Evolutionary conservation across 2,329 filamentous ascomycete species (phyloP).

Genomic region (Verticillium klebahnii): DNA sequence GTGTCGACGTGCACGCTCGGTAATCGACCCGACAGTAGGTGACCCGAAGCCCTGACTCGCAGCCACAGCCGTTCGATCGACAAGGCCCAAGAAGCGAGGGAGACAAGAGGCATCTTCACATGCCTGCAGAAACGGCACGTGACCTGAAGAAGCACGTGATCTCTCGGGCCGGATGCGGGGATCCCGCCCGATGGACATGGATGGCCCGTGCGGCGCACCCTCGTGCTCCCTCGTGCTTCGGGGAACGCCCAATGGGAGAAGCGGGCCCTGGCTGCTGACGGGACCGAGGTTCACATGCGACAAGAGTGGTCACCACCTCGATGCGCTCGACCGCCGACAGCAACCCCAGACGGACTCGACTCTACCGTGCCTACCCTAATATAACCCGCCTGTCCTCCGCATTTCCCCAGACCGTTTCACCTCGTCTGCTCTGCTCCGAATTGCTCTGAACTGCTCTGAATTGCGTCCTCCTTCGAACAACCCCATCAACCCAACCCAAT

Average conservation of each 20-base stretch:
- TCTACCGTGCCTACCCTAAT: neutral
- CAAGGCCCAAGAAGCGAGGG: neutral
- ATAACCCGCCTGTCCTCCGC: slow-evolving; percentile 8
- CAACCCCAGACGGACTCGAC: neutral
- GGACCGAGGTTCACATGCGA: slow-evolving; percentile 15
- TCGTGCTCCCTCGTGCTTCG: neutral
- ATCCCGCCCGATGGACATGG: neutral
- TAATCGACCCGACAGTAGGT: too few relatives aligned
- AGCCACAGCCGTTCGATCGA: too few relatives aligned
- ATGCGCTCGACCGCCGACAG: neutral
- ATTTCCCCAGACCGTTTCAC: neutral
- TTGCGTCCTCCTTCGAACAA: neutral
- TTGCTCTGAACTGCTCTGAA: neutral
- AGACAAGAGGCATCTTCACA: neutral
- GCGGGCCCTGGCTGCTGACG: neutral
- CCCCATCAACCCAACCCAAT: neutral
- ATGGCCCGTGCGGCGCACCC: neutral
- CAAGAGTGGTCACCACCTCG: slow-evolving; percentile 6
- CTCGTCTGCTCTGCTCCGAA: neutral
- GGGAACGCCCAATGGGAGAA: neutral
- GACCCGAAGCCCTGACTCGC: too few relatives aligned
- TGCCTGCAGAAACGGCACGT: neutral
- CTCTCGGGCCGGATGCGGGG: neutral
- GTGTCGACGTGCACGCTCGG: too few relatives aligned
- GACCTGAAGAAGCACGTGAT: neutral